Evolutionary conservation across 2,329 filamentous ascomycete species (phyloP), one percentile per base, ranked within the genome.

Genomic region (Drechslerella stenobrocha): DNA sequence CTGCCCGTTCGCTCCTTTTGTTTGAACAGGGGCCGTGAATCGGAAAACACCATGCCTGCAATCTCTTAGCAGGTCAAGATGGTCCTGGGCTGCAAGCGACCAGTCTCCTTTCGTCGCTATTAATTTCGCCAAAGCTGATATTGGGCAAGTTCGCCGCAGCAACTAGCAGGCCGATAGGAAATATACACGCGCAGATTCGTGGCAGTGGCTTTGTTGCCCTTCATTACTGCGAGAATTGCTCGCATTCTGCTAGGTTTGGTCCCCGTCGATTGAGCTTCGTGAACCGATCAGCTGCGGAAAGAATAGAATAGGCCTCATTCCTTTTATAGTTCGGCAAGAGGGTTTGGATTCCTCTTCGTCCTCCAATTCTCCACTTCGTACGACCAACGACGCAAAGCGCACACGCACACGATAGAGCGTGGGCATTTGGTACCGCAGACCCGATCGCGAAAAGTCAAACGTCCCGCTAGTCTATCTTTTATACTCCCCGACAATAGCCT

Each of bases 11-110:
- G 44, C 44, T 20, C 22, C 34, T 15, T n/a, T 8, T 20, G 45
- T 32, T 52, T 48, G 32, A 48, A 55, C 47, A 66, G 61, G 61
- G 56, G 50, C 35, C 22, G 24, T 22, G 20, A 42, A 67, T 56
- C 55, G 48, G 55, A 18, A 67, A 60, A 67, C 50, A 37, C 20
- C 53, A 35, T 24, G 28, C 63, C 63, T 67, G 63, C 51, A 67
- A 67, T 60, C 50, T 67, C 46, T 44, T 42, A 42, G 40, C 11
- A 47, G 23, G n/a, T n/a, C n/a, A n/a, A n/a, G n/a, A n/a, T n/a
- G n/a, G n/a, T n/a, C n/a, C n/a, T n/a, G n/a, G n/a, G 28, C 34
- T 58, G 37, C 37, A n/a, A 28, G 24, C 30, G 2, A n/a, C 26
- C 8, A 20, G 40, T 58, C 53, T 20, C 32, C 28, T 58, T 58